Base-by-base conservation (phyloP, 148 eudicot genomes). In the Oxyria digyna region DNA sequence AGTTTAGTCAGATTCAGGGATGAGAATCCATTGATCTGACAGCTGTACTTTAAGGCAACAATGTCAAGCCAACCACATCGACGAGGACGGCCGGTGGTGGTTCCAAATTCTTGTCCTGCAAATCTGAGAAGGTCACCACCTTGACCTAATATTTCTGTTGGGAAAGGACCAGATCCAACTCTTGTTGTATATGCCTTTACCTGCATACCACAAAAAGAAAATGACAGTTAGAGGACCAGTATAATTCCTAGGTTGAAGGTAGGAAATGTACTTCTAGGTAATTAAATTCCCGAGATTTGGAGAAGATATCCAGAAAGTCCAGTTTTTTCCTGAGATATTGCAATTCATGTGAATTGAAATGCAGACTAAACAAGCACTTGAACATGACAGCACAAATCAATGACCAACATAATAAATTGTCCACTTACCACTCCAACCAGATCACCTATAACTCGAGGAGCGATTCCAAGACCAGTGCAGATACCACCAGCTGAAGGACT, bases 401-500 rank as follows among this genome's bases (percentile, higher is more conserved):
- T 15, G 49, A 18, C 21, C 4, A 46, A n/a, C 52, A 46, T 46
- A 45, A 14, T 45, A 1, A 46, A 46, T 0, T n/a, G 32, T 32
- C 20, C 40, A 77, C 95, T 86, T 87, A 94, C 98, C 80, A 94
- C 98, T 65, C 98, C 97, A 35, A 94, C 73, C 69, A 94, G 81
- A 83, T 94, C 98, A 78, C 98, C 98, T 69, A 94, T 54, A 72
- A 77, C 87, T 69, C 92, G 83, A 24, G 98, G 98, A 71, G 98
- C 89, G 78, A 94, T 87, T 29, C 97, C 98, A 81, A 90, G 98
- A 73, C 98, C 98, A 42, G 92, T 90, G 76, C 96, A 94, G 67
- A 94, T 94, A 29, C 98, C 98, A 76, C 98, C 98, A 68, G 98
- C 97, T 48, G 99, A 90, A 38, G 99, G 98, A 74, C 97, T 90